A percentile compares a stretch with the other conserved stretches of the same genome.
These are phyloP conservation scores for Ganoderma boninense DNA, from an alignment of 1,284 basidiomycete species.

Conservation along the genomic window DNA sequence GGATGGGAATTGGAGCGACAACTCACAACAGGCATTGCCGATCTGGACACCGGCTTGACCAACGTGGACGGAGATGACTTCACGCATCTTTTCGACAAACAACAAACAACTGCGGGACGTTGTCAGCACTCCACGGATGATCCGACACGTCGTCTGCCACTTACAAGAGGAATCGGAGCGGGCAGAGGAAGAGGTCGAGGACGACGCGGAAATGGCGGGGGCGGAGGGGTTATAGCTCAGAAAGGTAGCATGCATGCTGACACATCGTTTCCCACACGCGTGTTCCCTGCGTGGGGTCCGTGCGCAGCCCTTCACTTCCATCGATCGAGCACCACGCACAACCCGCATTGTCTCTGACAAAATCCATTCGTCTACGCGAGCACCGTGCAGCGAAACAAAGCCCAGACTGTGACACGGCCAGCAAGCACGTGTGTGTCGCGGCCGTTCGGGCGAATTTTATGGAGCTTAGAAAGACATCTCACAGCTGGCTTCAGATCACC, in stretches of 20 bases:
- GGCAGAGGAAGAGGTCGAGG: conserved; percentile 44
- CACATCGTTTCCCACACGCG: conserved; percentile 44
- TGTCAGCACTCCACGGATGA: conserved; percentile 8
- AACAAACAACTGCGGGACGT: conserved; percentile 24
- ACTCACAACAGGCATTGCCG: conserved; percentile 94
- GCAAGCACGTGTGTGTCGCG: background rate
- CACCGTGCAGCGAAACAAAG: background rate
- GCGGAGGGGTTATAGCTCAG: conserved; percentile 34
- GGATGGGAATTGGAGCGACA: conserved; percentile 20
- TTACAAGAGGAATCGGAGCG: conserved; percentile 39
- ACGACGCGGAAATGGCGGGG: conserved; percentile 38
- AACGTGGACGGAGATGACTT: conserved; percentile 95
- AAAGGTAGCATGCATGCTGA: conserved; percentile 39
- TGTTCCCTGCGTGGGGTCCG: conserved; percentile 27
- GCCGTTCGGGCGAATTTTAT: background rate
- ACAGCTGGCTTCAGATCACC: too few species aligned
- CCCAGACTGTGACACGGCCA: background rate
- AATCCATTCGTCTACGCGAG: conserved; percentile 1
- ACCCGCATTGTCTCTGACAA: conserved; percentile 17
- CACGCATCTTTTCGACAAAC: conserved; percentile 67
- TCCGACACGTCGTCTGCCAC: conserved; percentile 29
- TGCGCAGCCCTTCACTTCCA: conserved; percentile 27
- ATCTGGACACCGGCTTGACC: conserved; percentile 98
- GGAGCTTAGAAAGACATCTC: too few species aligned
- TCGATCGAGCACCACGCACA: conserved; percentile 20